Evolutionary conservation across 1,139 yeast genomes (phyloP), one percentile per base, ranked within the genome.

Genomic region (Geotrichum fermentans): DNA sequence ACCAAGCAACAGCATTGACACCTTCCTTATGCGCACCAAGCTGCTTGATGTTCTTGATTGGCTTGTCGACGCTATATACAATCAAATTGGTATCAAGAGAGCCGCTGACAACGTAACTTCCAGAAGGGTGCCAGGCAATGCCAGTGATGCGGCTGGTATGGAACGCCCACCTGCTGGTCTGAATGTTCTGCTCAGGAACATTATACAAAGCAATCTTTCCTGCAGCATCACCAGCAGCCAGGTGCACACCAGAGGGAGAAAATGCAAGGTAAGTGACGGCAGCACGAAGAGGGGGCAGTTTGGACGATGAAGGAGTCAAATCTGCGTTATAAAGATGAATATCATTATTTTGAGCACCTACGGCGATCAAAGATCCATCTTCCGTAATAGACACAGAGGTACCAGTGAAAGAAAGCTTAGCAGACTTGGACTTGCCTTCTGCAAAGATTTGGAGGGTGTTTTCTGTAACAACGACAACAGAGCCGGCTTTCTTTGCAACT

Each of bases 91-190:
- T 82, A 62, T 92, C 99, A 50, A 88, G 72, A 0, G 96, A 87
- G 1, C 84, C 95, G 54, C 92, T 80, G 18, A 82, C 83, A 44
- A 86, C 75, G 57, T 75, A 80, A 57, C 82, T 79, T 49, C 88
- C 84, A 57, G 84, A 89, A 2, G 71, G 66, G 40, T 83, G 77
- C 97, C 97, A 92, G 30, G 79, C 69, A 43, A 94, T 84, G 34
- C 83, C 79, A 50, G 79, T 80, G 52, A 92, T 83, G 52, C 78
- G 80, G 50, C 95, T 82, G 2, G 90, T 84, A 65, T 94, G 97
- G 80, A 86, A 90, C 0, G 95, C 83, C 99, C 99, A 92, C 63
- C 97, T 79, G 0, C 94, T 80, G 1, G 97, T 89, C 41, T 84
- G 78, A 6, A 86, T 72, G 6, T 75, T 61, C 37, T 74, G 78